Evolutionary conservation across 306 rosid genomes (phyloP).

Genomic region (Canavalia ensiformis): DNA sequence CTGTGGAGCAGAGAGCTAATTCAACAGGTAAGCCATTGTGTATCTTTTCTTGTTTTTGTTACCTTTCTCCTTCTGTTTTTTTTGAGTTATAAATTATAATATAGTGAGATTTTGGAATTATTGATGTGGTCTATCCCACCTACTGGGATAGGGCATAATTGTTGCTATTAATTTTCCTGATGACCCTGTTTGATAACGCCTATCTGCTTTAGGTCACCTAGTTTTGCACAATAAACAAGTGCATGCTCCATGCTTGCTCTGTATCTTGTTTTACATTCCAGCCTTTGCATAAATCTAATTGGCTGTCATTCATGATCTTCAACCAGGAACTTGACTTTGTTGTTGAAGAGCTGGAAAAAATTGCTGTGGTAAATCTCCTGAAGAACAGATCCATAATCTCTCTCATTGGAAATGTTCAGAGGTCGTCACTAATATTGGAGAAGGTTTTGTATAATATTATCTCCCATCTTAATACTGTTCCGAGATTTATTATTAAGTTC

Average conservation of each 20-base stretch:
- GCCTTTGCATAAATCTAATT: conserved; percentile 12
- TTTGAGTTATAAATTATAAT: conserved; percentile 15
- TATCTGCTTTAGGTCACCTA: conserved; percentile 2
- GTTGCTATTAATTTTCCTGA: not conserved
- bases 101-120: not conserved
- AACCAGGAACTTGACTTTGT: conserved; percentile 94
- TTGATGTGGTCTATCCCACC: not conserved
- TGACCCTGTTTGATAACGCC: not conserved
- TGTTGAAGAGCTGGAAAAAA: conserved; percentile 92
- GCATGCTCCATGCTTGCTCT: conserved; percentile 10
- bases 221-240: conserved; percentile 30
- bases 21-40: conserved; percentile 71
- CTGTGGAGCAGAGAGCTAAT: conserved; percentile 92
- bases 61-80: conserved; percentile 38
- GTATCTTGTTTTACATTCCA: not conserved
- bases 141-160: not conserved
- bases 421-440: conserved; percentile 88
- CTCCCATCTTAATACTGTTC: conserved; percentile 22
- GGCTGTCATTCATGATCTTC: conserved; percentile 44
- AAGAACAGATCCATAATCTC: conserved; percentile 92
- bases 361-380: conserved; percentile 91
- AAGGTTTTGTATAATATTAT: conserved; percentile 64
- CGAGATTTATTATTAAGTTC: conserved; percentile 9
- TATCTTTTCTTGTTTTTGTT: conserved; percentile 21
- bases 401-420: conserved; percentile 95